Evolutionary conservation across 1,284 basidiomycete genomes (phyloP).

Genomic region (Puccinia sorghi): DNA sequence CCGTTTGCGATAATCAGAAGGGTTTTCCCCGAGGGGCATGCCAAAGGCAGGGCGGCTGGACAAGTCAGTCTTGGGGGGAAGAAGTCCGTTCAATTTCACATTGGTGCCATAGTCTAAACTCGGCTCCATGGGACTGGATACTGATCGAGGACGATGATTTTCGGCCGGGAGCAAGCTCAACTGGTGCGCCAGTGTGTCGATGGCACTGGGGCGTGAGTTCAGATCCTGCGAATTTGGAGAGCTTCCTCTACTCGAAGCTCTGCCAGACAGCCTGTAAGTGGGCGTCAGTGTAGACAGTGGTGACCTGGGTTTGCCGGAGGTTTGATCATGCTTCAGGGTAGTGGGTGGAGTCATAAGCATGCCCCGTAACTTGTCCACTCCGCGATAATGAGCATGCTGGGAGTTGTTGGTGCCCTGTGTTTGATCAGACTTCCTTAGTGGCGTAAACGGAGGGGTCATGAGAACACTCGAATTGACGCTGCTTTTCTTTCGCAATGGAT

Average conservation of each 20-base stretch:
- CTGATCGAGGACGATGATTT: slow-evolving; percentile 39
- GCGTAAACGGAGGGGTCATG: slow-evolving; percentile 42
- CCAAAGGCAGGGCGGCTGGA: not conserved
- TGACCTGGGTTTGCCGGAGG: slow-evolving; percentile 8
- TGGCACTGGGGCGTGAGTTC: not conserved
- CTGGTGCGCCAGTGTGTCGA: slow-evolving; percentile 15
- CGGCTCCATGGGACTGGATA: slow-evolving; percentile 38
- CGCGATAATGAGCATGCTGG: slow-evolving; percentile 3
- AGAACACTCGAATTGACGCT: not conserved
- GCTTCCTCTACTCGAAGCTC: slow-evolving; percentile 8
- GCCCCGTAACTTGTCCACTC: slow-evolving; percentile 12
- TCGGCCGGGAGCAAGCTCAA: slow-evolving; percentile 18
- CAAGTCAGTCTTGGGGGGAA: not conserved
- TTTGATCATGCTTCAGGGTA: slow-evolving; percentile 30
- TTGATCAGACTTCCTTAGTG: slow-evolving; percentile 24
- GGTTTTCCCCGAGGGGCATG: not conserved
- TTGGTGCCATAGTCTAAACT: slow-evolving; percentile 1
- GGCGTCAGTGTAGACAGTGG: slow-evolving; percentile 14
- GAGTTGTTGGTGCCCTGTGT: not conserved
- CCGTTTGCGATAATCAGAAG: slow-evolving; percentile 34
- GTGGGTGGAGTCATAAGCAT: slow-evolving; percentile 33
- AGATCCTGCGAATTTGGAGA: slow-evolving; percentile 22
- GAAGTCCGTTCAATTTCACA: not conserved
- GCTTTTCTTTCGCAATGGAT: not conserved
- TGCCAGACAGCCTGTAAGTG: slow-evolving; percentile 1